A percentile compares a stretch with the other conserved stretches of the same genome.
Evolutionary conservation across 768 basidiomycete genomes (phyloP).

Genomic region (Imleria badia): DNA sequence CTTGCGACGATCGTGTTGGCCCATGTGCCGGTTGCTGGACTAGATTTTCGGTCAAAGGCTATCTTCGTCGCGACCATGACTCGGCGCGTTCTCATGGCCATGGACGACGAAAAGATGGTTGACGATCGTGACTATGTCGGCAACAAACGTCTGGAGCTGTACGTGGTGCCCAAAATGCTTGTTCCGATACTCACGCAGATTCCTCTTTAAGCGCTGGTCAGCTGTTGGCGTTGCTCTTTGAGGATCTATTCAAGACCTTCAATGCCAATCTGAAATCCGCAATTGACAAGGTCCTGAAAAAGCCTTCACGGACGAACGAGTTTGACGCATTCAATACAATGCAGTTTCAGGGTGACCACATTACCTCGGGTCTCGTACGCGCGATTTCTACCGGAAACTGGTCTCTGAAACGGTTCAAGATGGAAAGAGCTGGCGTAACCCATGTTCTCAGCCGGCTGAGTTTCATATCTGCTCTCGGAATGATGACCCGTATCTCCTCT

Average conservation of each 20-base stretch:
- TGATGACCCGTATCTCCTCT: constrained; percentile 99
- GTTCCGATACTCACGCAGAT: constrained; percentile 9
- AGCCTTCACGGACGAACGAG: constrained; percentile 89
- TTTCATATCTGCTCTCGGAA: constrained; percentile 96
- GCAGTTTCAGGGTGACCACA: constrained; percentile 94
- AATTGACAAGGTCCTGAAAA: constrained; percentile 97
- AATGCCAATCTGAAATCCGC: constrained; percentile 92
- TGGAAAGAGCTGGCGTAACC: constrained; percentile 98
- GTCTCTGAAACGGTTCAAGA: constrained; percentile 98
- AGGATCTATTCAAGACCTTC: constrained; percentile 98
- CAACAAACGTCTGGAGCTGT: constrained; percentile 98
- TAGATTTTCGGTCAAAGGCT: constrained; percentile 92
- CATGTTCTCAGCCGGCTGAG: constrained; percentile 94
- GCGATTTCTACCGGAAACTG: constrained; percentile 99
- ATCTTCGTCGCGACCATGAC: constrained; percentile 99
- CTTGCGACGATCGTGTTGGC: constrained; percentile 97
- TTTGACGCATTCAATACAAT: constrained; percentile 95
- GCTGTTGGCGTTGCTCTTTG: constrained; percentile 91
- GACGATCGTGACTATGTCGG: constrained; percentile 99
- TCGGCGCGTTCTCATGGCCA: constrained; percentile 90
- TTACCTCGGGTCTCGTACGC: constrained; percentile 93
- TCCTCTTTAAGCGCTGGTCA: constrained; percentile 81
- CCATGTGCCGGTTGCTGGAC: constrained; percentile 86
- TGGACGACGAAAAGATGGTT: constrained; percentile 95
- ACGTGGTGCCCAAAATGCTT: constrained; percentile 33